Conservation (phyloP, 2,329 filamentous ascomycete genomes). For the Colletotrichum spinosum region DNA sequence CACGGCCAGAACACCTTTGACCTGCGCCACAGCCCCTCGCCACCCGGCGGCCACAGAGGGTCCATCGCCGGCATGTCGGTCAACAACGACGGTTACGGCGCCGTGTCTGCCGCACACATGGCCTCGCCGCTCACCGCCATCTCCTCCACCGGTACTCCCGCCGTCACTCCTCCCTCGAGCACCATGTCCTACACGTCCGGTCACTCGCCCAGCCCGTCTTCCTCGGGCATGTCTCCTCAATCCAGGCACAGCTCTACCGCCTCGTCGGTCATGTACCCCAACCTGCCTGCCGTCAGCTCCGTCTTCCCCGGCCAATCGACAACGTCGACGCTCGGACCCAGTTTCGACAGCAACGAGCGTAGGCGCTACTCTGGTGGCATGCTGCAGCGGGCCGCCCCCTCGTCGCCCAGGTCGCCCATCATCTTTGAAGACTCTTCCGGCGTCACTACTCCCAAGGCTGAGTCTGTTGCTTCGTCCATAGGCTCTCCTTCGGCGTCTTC, state of each 20-base stretch:
- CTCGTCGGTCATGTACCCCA: constrained; percentile 79
- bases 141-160: constrained; percentile 77
- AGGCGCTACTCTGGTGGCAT: constrained; percentile 75
- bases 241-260: constrained; percentile 70
- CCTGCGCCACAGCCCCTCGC: constrained; percentile 69
- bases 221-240: constrained; percentile 75
- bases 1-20: constrained; percentile 75
- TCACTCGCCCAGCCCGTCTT: constrained; percentile 80
- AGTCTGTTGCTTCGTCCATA: constrained; percentile 56
- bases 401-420: constrained; percentile 51
- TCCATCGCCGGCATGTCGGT: constrained; percentile 48
- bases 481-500: constrained; percentile 62
- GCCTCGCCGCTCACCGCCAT: constrained; percentile 70
- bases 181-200: constrained; percentile 82
- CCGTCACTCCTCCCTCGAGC: constrained; percentile 81
- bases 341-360: constrained; percentile 71
- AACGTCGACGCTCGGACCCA: constrained; percentile 77
- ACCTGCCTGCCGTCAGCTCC: constrained; percentile 75
- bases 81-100: constrained; percentile 51
- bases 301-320: constrained; percentile 77
- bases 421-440: constrained; percentile 52
- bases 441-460: constrained; percentile 57
- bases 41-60: constrained; percentile 55
- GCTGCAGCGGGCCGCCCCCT: constrained; percentile 68
- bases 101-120: constrained; percentile 66